Base-by-base conservation (phyloP, 2,329 filamentous ascomycete genomes). In the Alternaria incomplexa region DNA sequence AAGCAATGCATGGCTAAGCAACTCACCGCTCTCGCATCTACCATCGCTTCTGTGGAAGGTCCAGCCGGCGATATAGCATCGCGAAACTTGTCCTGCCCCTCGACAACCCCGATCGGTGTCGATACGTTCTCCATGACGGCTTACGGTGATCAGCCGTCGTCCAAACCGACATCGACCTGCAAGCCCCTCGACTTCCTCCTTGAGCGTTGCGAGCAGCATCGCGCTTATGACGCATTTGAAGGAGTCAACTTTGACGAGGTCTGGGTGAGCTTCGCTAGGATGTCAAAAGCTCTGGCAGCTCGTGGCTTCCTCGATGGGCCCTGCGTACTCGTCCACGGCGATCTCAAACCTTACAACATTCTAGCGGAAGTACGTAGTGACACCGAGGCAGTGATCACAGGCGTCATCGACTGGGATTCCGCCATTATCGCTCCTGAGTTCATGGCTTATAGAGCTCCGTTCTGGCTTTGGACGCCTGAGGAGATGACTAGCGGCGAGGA, bases 401-500 rank as follows among this genome's bases (percentile, higher is more conserved):
- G 47, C 11, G 69, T 80, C 17, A 64, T 80, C 1, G 77, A 80
- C 59, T 80, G 78, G 77, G 79, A 81, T 36, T 63, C 59, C 20
- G 77, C 79, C 5, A 30, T 71, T 0, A 67, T 81, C 28, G 77
- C 66, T 0, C 78, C 78, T 0, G 61, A 64, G 9, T 79, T 80
- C 56, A 65, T 80, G 59, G 67, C 69, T 1, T 79, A 77, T 44
- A 45, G 62, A 9, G 72, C 78, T 0, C 79, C 78, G 0, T 60
- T 68, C 9, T 80, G 73, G 74, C 44, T 81, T 0, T 81, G 78
- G 77, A 50, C 43, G 10, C 22, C 48, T 6, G 28, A 1, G 0
- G 48, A 51, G 3, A 51, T 51, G 48, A 0, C 20, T 23, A 23
- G 48, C 13, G 48, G 2, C 0, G 5, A 32, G 0, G 17, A 10